Conservation (phyloP, 2,329 filamentous ascomycete genomes). For the Fusarium verrucosum region DNA sequence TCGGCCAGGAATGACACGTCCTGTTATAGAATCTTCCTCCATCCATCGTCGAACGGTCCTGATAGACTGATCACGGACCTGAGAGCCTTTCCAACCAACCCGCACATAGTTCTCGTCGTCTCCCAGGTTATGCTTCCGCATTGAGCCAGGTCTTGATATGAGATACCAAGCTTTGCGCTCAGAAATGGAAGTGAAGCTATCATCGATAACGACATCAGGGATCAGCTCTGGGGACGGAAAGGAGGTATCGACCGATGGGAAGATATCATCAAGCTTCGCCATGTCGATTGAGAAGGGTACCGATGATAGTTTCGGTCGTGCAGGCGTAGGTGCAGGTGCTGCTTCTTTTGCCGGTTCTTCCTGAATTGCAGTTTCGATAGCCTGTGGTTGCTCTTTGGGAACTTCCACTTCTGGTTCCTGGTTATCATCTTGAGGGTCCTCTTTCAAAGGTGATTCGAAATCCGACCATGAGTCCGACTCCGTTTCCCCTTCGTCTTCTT, state of each 20-base stretch:
- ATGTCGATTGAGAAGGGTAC: constrained; percentile 47
- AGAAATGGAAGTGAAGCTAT: constrained; percentile 63
- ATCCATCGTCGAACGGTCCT: constrained; percentile 72
- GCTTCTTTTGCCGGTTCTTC: not conserved
- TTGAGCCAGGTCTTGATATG: constrained; percentile 67
- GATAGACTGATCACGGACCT: constrained; percentile 62
- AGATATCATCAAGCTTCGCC: constrained; percentile 48
- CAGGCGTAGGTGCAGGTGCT: not conserved
- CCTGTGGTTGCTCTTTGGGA: not conserved
- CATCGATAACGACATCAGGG: constrained; percentile 58
- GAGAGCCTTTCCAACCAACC: constrained; percentile 66
- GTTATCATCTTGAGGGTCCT: not conserved
- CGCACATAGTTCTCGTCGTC: constrained; percentile 69
- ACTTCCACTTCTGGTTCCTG: not conserved
- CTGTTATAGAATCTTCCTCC: constrained; percentile 69
- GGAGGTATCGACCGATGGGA: constrained; percentile 39
- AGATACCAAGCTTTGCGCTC: constrained; percentile 74
- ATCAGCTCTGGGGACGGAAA: constrained; percentile 49
- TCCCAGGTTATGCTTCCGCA: constrained; percentile 64
- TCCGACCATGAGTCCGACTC: constrained; percentile 35
- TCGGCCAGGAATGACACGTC: constrained; percentile 54
- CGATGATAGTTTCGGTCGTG: constrained; percentile 9
- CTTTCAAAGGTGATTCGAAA: constrained; percentile 31
- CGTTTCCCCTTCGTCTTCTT: not conserved
- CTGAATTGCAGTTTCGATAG: not conserved